Evolutionary conservation across 768 basidiomycete species (phyloP), one percentile per base, ranked within the genome.

Genomic region (Asterophora parasitica): DNA sequence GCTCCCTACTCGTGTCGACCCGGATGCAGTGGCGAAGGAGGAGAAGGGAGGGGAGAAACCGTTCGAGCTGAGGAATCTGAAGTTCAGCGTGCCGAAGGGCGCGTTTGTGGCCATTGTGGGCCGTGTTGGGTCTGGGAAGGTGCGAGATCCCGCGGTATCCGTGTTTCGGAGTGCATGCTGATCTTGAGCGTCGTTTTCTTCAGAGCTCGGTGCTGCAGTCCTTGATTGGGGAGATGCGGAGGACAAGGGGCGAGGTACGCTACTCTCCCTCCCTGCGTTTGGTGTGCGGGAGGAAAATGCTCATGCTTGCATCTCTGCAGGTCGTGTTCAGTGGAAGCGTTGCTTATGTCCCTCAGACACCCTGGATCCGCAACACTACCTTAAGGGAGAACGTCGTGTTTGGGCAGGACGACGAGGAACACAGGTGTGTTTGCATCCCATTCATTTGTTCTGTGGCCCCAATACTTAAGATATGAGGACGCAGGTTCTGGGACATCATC

Each of bases 371-470:
- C 57, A 83, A 83, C 60, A 82, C 82, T 0, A 86, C 83, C 0
- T 64, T 91, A 20, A 73, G 80, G 17, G 77, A 85, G 43, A 92
- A 92, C 61, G 78, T 92, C 52, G 56, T 82, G 0, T 91, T 92
- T 58, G 88, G 87, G 0, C 74, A 79, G 54, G 65, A 70, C 5
- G 81, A 80, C 48, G 78, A 90, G 42, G 78, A 81, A 34, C 68
- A 72, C 8, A 73, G 66, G 78, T 79, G 32, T 13, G 58, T 53
- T 1, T 20, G 8, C 6, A 15, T 33, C n/a, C 44, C 42, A 23
- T 23, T 23, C 3, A 23, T 3, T 23, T 23, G 23, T 3, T 23
- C 23, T 23, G 6, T n/a, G n/a, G n/a, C 23, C 23, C 23, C 23
- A 6, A 23, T 23, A 23, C 23, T 23, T 6, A 23, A 3, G 23